Evolutionary conservation across 441 rosid genomes (phyloP), one percentile per base, ranked within the genome.

Genomic region (Erodium moschatum): DNA sequence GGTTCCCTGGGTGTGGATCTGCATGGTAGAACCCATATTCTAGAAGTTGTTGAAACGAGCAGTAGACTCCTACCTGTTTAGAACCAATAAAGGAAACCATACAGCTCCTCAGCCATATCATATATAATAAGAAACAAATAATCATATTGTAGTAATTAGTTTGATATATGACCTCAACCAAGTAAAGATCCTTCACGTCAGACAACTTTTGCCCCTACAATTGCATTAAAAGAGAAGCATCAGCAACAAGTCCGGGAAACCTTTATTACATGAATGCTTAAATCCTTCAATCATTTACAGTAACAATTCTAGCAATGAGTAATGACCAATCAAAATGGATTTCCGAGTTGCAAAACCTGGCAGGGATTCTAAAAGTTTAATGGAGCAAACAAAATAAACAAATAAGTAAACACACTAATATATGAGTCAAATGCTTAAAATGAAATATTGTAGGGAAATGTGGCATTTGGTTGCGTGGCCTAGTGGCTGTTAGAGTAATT

Each of bases 1-100:
- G 89, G 77, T 93, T 93, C 75, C 98, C 98, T 64, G 96, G 98
- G 78, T 93, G 98, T 70, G 98, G 98, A 85, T 93, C 98, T 66
- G 98, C 98, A 86, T 93, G 98, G 78, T 93, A 93, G 85, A 93
- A 93, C 46, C 97, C 98, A 71, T 81, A 77, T 73, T 93, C 97
- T 85, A 93, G 74, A 70, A 93, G 97, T 81, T 93, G 97, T 75
- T 86, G 91, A 75, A 93, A 90, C 4, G 96, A 93, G 85, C 98
- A 90, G 84, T 93, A 90, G 70, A 93, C 98, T 65, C 98, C 98
- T 38, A 93, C 96, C 96, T 93, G 70, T 50, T 65, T 50, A 69
- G 58, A 29, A 66, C 65, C 81, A 75, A n/a, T 40, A 67, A 71
- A 78, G 64, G 15, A 60, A 60, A 21, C 15, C 15, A 42, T 15